A percentile compares a stretch with the other conserved stretches of the same genome.
phyloP scores from a whole-genome alignment of 2,329 filamentous ascomycete genomes.

The Calonectria montana region DNA sequence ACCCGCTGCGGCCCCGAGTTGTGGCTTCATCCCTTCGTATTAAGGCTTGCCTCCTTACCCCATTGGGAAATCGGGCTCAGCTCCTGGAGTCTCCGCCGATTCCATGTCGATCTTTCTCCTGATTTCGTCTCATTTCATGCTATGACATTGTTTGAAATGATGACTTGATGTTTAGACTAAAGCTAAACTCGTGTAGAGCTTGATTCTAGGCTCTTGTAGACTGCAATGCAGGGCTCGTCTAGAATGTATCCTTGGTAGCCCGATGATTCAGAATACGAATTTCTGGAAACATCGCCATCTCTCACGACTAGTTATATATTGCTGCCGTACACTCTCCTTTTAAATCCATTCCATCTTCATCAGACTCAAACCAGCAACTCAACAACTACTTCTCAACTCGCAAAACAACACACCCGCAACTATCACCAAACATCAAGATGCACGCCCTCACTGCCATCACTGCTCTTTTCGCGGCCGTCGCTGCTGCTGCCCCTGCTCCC shows the following conservation, averaged over 20 bases:
- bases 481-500: conserved; percentile 11
- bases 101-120: not conserved
- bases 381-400: not conserved
- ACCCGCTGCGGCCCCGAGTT: not conserved
- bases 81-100: not conserved
- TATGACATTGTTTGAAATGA: not conserved
- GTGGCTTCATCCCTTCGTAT: not conserved
- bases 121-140: not conserved
- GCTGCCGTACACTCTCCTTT: not conserved
- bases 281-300: not conserved
- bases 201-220: not conserved
- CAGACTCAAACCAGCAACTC: not conserved
- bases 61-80: not conserved
- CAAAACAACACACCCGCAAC: not conserved
- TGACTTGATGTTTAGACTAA: not conserved
- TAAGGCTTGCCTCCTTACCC: not conserved
- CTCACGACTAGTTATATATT: not conserved
- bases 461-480: conserved; percentile 14
- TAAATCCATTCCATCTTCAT: not conserved
- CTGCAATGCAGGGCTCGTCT: not conserved
- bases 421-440: conserved; percentile 8
- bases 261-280: not conserved
- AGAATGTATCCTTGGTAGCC: not conserved
- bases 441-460: conserved; percentile 17
- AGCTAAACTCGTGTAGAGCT: not conserved